Percentiles rank a stretch among this genome's conserved stretches.
Evolutionary conservation across 768 basidiomycete species (phyloP).

Genomic region (Hirschioporus abietinus): DNA sequence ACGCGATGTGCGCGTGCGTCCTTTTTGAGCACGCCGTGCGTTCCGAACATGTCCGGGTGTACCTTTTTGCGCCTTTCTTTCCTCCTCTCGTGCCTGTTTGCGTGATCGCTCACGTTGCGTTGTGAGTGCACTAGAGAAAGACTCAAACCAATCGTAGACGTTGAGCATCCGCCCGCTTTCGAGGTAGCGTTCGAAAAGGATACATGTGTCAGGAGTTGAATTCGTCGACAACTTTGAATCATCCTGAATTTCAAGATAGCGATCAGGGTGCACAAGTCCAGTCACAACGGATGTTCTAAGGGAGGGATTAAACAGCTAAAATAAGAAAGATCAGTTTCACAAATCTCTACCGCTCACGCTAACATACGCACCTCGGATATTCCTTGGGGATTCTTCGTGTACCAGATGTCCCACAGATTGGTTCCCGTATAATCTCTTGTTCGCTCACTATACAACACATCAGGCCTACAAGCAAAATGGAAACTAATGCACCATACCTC

Average conservation of each 20-base stretch:
- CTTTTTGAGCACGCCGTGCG: background rate
- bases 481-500: constrained; percentile 31
- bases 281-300: constrained; percentile 54
- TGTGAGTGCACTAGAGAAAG: constrained; percentile 65
- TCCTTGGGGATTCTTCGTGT: constrained; percentile 57
- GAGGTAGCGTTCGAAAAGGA: constrained; percentile 70
- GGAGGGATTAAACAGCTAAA: constrained; percentile 65
- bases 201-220: constrained; percentile 56
- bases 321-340: background rate
- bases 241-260: constrained; percentile 30
- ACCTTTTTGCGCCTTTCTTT: constrained; percentile 1
- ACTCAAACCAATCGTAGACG: constrained; percentile 84
- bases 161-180: constrained; percentile 82
- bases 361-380: constrained; percentile 52
- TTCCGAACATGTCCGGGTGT: background rate
- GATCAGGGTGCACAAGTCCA: constrained; percentile 55
- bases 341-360: background rate
- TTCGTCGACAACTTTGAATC: constrained; percentile 12
- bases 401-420: constrained; percentile 69
- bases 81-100: constrained; percentile 12
- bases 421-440: constrained; percentile 43
- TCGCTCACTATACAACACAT: constrained; percentile 29
- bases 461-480: background rate
- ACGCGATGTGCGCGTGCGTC: constrained; percentile 7
- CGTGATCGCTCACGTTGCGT: constrained; percentile 34